Percentiles rank a stretch among this genome's conserved stretches.
Conservation (phyloP, 2,329 filamentous ascomycete genomes). For the Mycocentrospora acerina region DNA sequence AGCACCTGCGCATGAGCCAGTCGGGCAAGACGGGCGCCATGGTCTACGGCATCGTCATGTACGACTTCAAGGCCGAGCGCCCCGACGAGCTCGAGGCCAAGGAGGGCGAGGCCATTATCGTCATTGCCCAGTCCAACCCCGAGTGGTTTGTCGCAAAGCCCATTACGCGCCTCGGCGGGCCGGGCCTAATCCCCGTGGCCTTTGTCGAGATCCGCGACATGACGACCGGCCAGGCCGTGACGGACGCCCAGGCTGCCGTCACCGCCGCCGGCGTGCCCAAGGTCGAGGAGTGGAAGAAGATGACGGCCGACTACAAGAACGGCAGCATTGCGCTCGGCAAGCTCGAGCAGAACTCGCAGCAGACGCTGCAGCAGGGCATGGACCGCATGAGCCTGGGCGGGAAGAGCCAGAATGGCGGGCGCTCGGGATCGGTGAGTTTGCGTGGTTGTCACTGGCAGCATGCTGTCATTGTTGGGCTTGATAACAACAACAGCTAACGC, state of each 20-base stretch:
- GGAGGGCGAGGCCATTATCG: conserved; percentile 93
- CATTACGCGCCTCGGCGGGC: conserved; percentile 94
- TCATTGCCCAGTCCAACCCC: conserved; percentile 96
- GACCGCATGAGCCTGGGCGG: conserved; percentile 74
- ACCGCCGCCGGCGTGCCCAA: conserved; percentile 85
- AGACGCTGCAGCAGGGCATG: conserved; percentile 59
- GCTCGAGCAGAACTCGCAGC: conserved; percentile 62
- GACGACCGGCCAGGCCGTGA: conserved; percentile 78
- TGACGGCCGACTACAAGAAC: conserved; percentile 99
- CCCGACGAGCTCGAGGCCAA: conserved; percentile 97
- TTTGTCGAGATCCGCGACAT: conserved; percentile 97
- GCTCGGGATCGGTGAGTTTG: conserved; percentile 35
- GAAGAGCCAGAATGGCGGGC: conserved; percentile 35
- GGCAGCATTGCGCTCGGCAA: conserved; percentile 96
- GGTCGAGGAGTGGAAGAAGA: conserved; percentile 99
- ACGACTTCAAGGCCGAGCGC: conserved; percentile 91
- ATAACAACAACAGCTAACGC: conserved; percentile 17
- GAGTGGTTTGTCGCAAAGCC: conserved; percentile 99
- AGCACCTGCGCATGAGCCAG: conserved; percentile 42
- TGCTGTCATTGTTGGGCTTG: no score
- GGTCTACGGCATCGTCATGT: conserved; percentile 96
- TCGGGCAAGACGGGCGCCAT: conserved; percentile 69
- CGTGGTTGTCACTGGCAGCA: no score
- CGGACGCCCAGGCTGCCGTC: conserved; percentile 82
- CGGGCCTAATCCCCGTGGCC: conserved; percentile 91